These are phyloP conservation scores for Colletotrichum filicis DNA, from an alignment of 2,329 filamentous ascomycete species.

Conservation along the genomic window DNA sequence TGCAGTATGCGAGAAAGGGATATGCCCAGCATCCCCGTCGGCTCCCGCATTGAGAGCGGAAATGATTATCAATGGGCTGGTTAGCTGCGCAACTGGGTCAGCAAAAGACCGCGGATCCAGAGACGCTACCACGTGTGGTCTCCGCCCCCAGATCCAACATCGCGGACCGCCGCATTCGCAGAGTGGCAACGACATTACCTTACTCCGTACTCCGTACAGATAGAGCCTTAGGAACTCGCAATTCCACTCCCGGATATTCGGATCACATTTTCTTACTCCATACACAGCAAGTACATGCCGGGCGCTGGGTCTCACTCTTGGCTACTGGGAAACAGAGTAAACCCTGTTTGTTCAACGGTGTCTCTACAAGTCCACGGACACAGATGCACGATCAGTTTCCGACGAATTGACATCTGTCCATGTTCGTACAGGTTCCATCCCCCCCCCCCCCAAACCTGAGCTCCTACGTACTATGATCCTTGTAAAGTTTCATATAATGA, in stretches of 20 bases:
- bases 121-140: slow-evolving; percentile 21
- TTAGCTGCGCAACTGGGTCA: too few species aligned
- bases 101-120: not conserved
- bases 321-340: not conserved
- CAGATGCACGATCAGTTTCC: not conserved
- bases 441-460: too few species aligned
- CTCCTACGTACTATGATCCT: not conserved
- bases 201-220: not conserved
- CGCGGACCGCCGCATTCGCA: not conserved
- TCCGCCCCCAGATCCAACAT: slow-evolving; percentile 28
- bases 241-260: slow-evolving; percentile 18
- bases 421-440: not conserved
- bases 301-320: not conserved
- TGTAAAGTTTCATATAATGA: not conserved
- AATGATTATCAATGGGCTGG: not conserved
- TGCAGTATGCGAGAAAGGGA: not conserved
- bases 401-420: not conserved
- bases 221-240: not conserved
- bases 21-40: not conserved
- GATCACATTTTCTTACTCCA: not conserved
- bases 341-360: not conserved
- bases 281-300: not conserved
- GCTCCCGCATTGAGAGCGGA: not conserved
- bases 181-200: not conserved
- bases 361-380: not conserved